A percentile compares a stretch with the other conserved stretches of the same genome.
phyloP scores from a whole-genome alignment of 805 yeast genomes.

The Ogataea thermomethanolica region DNA sequence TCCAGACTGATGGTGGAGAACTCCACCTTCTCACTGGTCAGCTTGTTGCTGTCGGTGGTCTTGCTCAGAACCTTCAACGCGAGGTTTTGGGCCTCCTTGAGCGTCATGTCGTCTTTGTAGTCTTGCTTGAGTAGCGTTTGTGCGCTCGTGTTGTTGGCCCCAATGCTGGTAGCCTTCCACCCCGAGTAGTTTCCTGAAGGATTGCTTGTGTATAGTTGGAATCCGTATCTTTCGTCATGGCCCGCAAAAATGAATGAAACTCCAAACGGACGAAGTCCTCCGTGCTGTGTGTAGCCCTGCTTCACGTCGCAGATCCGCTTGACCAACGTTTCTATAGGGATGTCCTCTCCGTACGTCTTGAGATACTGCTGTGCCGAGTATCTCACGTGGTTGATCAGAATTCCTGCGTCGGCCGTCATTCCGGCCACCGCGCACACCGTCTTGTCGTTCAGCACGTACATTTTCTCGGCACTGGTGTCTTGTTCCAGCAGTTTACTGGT shows the following conservation, averaged over 20 bases:
- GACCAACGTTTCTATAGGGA: slow-evolving; percentile 90
- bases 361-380: slow-evolving; percentile 79
- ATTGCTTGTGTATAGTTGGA: slow-evolving; percentile 90
- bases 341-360: slow-evolving; percentile 83
- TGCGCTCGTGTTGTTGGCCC: slow-evolving; percentile 94
- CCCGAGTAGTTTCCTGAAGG: slow-evolving; percentile 98
- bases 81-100: slow-evolving; percentile 76
- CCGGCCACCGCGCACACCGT: slow-evolving; percentile 93
- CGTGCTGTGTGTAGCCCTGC: slow-evolving; percentile 98
- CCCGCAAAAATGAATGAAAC: slow-evolving; percentile 97
- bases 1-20: slow-evolving; percentile 71
- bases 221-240: slow-evolving; percentile 82
- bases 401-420: slow-evolving; percentile 94
- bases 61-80: slow-evolving; percentile 90
- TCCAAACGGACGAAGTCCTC: slow-evolving; percentile 98
- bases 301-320: slow-evolving; percentile 87
- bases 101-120: slow-evolving; percentile 73
- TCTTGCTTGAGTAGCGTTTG: slow-evolving; percentile 95
- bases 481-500: slow-evolving; percentile 90
- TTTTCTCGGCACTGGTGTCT: slow-evolving; percentile 89
- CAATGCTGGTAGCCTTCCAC: slow-evolving; percentile 97
- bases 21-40: slow-evolving; percentile 88
- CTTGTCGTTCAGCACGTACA: slow-evolving; percentile 74
- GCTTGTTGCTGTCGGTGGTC: slow-evolving; percentile 85
- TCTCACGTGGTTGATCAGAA: slow-evolving; percentile 84